Evolutionary conservation across 2,329 filamentous ascomycete genomes (phyloP).

Genomic region (Claviceps sp.): DNA sequence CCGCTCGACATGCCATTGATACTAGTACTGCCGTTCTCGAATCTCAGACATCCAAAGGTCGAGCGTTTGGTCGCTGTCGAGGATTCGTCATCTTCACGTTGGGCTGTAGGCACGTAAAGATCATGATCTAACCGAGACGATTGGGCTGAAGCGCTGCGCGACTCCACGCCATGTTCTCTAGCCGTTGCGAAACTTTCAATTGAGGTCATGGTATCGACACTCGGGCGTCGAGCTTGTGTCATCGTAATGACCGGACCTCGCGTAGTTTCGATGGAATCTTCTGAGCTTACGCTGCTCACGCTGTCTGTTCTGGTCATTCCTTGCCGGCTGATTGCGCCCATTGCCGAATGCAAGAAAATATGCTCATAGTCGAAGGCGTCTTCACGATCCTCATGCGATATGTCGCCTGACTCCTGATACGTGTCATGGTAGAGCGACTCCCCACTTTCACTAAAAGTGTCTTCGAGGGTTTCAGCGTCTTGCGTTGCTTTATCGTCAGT

Average conservation of each 20-base stretch:
- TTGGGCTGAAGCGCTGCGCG: slow-evolving; percentile 19
- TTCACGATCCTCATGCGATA: slow-evolving; percentile 82
- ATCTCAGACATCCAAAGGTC: slow-evolving; percentile 11
- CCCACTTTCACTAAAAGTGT: slow-evolving; percentile 46
- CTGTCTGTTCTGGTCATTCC: slow-evolving; percentile 22
- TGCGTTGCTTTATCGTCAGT: slow-evolving; percentile 12
- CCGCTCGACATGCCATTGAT: slow-evolving; percentile 10
- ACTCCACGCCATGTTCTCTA: slow-evolving; percentile 30
- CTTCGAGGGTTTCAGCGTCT: slow-evolving; percentile 1
- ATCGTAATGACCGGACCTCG: slow-evolving; percentile 26
- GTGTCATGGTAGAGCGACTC: slow-evolving; percentile 51
- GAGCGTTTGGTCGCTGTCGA: slow-evolving; percentile 11
- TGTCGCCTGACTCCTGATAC: slow-evolving; percentile 33
- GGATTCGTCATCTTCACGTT: slow-evolving; percentile 7
- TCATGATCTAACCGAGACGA: slow-evolving; percentile 9
- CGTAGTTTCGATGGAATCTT: slow-evolving; percentile 49
- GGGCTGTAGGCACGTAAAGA: slow-evolving; percentile 10
- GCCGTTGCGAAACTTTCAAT: slow-evolving; percentile 44
- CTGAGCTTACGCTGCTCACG: slow-evolving; percentile 41
- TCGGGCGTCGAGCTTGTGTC: slow-evolving; percentile 26
- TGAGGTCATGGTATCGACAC: slow-evolving; percentile 36
- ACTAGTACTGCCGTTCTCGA: neutral
- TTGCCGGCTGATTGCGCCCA: slow-evolving; percentile 56
- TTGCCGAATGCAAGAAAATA: slow-evolving; percentile 85
- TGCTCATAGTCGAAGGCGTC: slow-evolving; percentile 96